Percentiles rank a stretch among this genome's conserved stretches.
Evolutionary conservation across 2,329 filamentous ascomycete species (phyloP).

Genomic region (Coleophoma eucalyptorum): DNA sequence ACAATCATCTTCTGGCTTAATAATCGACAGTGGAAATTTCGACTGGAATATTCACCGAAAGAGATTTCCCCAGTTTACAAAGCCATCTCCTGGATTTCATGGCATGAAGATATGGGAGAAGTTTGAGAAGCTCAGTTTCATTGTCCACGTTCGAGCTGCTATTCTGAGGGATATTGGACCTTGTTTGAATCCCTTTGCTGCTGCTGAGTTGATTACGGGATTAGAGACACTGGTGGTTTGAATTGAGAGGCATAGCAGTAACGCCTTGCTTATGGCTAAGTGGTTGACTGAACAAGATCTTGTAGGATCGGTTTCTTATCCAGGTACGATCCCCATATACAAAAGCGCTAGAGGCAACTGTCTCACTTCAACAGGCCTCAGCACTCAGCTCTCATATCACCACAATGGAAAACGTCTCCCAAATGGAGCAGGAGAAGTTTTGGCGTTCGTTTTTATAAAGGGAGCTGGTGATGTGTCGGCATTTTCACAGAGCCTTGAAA

Average conservation of each 20-base stretch:
- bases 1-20: background rate
- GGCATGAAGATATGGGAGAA: constrained; percentile 1
- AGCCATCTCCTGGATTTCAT: constrained; percentile 1
- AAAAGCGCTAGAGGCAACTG: background rate
- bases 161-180: constrained; percentile 1
- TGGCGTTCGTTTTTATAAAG: no score
- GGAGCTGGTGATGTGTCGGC: no score
- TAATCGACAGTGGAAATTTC: constrained; percentile 1
- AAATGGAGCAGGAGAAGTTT: no score
- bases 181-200: background rate
- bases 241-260: background rate
- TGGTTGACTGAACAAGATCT: background rate
- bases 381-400: no score
- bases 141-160: background rate
- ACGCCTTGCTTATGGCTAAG: background rate
- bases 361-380: no score
- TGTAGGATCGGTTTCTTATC: background rate
- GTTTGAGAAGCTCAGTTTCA: background rate
- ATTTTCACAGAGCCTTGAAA: no score
- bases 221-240: background rate
- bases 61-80: background rate
- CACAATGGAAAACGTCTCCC: no score
- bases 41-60: background rate
- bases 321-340: background rate
- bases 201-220: background rate